Base-by-base conservation (phyloP, 2,329 filamentous ascomycete genomes). In the Aspergillus ochraceus region DNA sequence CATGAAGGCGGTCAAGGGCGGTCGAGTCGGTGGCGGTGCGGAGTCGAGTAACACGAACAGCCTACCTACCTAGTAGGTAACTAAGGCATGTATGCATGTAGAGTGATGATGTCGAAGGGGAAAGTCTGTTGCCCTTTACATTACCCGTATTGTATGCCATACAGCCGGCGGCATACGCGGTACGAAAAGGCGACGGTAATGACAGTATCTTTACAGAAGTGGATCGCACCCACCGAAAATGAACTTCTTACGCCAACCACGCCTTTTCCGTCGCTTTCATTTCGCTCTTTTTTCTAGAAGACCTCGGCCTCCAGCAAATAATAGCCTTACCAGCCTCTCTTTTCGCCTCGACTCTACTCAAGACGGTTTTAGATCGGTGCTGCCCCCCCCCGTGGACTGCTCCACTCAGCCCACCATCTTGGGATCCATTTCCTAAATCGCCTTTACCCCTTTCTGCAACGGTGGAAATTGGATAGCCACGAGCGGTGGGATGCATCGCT, bases 241-340 rank as follows among this genome's bases (percentile, higher is more conserved):
- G 36, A 42, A 42, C 36, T 42, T 42, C 36, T 42, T 42, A n/a
- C 14, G 36, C 36, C 36, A 42, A 14, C 36, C 36, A 42, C 36
- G 36, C 36, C 36, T 42, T 42, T 42, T n/a, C 36, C 17, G 14
- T 42, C 36, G 14, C 36, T 17, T 42, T 14, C 14, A 42, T 54
- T 32, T 58, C 52, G 52, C 49, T 51, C 22, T 10, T 39, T 52
- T 62, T 64, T 64, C 62, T 62, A 64, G 62, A 64, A 64, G 60
- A 60, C 58, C 49, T 56, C 52, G 54, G 36, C 36, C 17, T 42
- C 32, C 22, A 60, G 22, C 32, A 42, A 47, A 32, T 39, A 42
- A 22, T 22, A 26, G 24, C 50, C 24, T 42, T 42, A 55, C 54
- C 30, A 50, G 49, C 39, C 26, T 32, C 24, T 46, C 49, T 26